phyloP scores from a whole-genome alignment of 1,139 yeast species.

The Candida tetrigidarum region DNA sequence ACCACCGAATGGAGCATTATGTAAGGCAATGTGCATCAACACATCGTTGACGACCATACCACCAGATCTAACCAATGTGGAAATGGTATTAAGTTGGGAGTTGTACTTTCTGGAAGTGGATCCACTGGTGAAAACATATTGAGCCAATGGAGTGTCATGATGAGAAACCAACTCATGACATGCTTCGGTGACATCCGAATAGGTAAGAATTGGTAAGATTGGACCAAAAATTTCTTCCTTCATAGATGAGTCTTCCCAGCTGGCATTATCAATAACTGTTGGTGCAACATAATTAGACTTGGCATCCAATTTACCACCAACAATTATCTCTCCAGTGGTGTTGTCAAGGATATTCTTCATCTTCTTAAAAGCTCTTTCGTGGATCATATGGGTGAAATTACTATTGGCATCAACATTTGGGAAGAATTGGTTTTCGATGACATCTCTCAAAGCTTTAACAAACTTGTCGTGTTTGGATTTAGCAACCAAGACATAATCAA shows the following conservation, averaged over 20 bases:
- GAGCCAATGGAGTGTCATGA: constrained; percentile 86
- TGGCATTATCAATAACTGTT: constrained; percentile 64
- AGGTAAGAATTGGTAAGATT: constrained; percentile 71
- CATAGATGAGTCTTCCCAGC: constrained; percentile 74
- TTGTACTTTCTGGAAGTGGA: constrained; percentile 35
- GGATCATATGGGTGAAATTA: constrained; percentile 66
- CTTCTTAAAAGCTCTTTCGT: constrained; percentile 58
- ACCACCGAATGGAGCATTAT: constrained; percentile 88
- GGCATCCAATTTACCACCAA: constrained; percentile 56
- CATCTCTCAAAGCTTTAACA: constrained; percentile 44
- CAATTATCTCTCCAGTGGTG: constrained; percentile 62
- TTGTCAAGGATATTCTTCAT: constrained; percentile 46
- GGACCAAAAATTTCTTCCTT: constrained; percentile 85
- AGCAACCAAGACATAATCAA: constrained; percentile 78
- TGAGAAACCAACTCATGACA: constrained; percentile 32
- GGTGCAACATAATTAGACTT: constrained; percentile 65
- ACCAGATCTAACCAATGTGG: constrained; percentile 69
- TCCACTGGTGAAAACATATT: constrained; percentile 70
- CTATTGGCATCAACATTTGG: constrained; percentile 29
- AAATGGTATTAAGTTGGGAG: constrained; percentile 54
- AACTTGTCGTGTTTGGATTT: constrained; percentile 57
- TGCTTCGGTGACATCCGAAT: constrained; percentile 50
- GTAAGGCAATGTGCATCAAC: constrained; percentile 68
- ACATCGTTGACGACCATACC: constrained; percentile 74
- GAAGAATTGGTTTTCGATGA: constrained; percentile 42